A percentile compares a stretch with the other conserved stretches of the same genome.
phyloP scores from a whole-genome alignment of 116 monocot species.

The Iris pallida region DNA sequence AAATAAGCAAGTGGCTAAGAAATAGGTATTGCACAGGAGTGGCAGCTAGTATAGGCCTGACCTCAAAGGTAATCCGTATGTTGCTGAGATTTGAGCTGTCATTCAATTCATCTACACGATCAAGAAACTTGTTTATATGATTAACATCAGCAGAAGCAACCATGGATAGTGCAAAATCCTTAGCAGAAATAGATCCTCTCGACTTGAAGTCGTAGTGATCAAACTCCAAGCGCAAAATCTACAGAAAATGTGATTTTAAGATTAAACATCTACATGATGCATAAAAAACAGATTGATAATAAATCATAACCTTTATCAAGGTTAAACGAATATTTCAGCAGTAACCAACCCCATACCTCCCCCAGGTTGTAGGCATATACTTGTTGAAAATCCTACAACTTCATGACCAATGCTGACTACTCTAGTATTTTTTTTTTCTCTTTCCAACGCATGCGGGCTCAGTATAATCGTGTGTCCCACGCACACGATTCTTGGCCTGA shows the following conservation, averaged over 20 bases:
- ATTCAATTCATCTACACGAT: slow-evolving; percentile 64
- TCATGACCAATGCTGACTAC: too few species aligned
- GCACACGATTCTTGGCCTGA: too few species aligned
- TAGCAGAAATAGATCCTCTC: slow-evolving; percentile 61
- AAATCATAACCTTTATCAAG: too few species aligned
- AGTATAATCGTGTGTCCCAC: too few species aligned
- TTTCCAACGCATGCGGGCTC: too few species aligned
- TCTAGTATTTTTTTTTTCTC: too few species aligned
- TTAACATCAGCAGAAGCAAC: slow-evolving; percentile 82
- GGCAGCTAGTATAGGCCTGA: slow-evolving; percentile 8
- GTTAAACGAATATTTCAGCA: too few species aligned
- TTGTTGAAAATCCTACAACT: too few species aligned
- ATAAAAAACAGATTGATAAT: too few species aligned
- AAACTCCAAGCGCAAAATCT: slow-evolving; percentile 92
- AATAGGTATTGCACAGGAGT: background rate
- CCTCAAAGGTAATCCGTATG: slow-evolving; percentile 75
- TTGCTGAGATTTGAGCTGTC: slow-evolving; percentile 37
- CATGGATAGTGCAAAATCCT: slow-evolving; percentile 94
- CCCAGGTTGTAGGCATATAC: too few species aligned
- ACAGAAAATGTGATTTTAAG: background rate
- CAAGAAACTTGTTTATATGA: slow-evolving; percentile 74
- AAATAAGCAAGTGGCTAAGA: slow-evolving; percentile 5
- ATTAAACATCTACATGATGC: too few species aligned
- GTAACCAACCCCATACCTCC: too few species aligned
- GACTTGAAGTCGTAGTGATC: slow-evolving; percentile 79